Evolutionary conservation across 2,329 filamentous ascomycete species (phyloP), one percentile per base, ranked within the genome.

Genomic region (Alternaria panax): DNA sequence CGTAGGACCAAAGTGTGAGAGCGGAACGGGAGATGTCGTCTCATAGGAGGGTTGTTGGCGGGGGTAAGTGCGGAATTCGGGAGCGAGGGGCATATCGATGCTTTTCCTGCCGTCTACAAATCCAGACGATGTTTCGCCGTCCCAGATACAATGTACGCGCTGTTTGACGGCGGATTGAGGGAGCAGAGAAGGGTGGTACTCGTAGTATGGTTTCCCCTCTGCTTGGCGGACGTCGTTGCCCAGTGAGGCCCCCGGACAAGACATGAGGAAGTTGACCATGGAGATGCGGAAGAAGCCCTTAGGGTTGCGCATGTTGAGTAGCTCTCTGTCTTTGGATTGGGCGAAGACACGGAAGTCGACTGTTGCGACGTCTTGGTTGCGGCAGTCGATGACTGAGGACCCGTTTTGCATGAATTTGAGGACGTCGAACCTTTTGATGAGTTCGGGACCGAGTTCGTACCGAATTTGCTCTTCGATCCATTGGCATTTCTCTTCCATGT

Each of bases 301-400:
- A 7, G 69, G 64, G 34, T 45, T 75, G 62, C 57, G 83, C 79
- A 69, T 83, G 79, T 66, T 64, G 40, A 74, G 25, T 80, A 78
- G 5, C 80, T 70, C 71, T 27, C 78, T 77, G 9, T 79, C 71
- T 1, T 68, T 72, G 3, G 84, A 82, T 64, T 88, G 81, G 40
- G 68, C 82, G 40, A 75, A 76, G 0, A 82, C 74, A 22, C 82
- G 68, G 47, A 84, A 77, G 42, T 83, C 82, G 0, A 85, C 83
- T 0, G 83, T 86, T 0, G 82, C 83, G 1, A 79, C 78, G 27
- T 81, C 79, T 30, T 85, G 83, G 18, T 79, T 80, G 4, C 69
- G 66, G 0, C 80, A 78, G 48, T 83, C 76, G 9, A 78, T 68
- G 0, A 76, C 69, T 1, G 51, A 76, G 32, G 62, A 76, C 52